Evolutionary conservation across 2,329 filamentous ascomycete genomes (phyloP), one percentile per base, ranked within the genome.

Genomic region (Ophiostoma sp.): DNA sequence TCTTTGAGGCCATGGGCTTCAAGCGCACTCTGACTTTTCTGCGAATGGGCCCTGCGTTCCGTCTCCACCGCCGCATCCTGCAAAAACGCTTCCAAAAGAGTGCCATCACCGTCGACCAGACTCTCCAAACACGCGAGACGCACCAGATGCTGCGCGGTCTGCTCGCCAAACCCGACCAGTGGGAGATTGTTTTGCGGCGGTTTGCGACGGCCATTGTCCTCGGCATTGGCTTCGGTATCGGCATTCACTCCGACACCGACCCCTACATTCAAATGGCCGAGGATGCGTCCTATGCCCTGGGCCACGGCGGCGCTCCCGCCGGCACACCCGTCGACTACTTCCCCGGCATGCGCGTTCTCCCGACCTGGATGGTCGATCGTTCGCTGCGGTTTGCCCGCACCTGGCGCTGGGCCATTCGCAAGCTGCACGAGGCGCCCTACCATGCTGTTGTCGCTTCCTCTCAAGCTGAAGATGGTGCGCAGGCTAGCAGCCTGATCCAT

Each of bases 191-290:
- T n/a, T 63, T 84, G 64, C 76, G 80, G 9, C 80, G 82, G 0
- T 85, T 84, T 55, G 79, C 83, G 8, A 81, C 82, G 0, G 83
- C 83, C 6, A 78, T 85, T 28, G 82, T 85, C 0, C 77, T 85
- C 17, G 77, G 80, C 4, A 83, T 85, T 15, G 83, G 83, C 1
- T 85, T 85, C 75, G 84, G 84, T 8, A 80, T 85, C 64, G 77
- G 76, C 3, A 80, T 85, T 22, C 73, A 80, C 4, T 77, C 77
- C 25, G 79, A 84, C 45, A 66, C 79, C 25, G 82, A 85, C 75
- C 81, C 82, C 0, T 84, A 82, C 72, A 80, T 86, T 42, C 78
- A 84, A 71, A 80, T 83, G 74, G 82, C 82, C 48, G 66, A 70
- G 19, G 76, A 76, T 52, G 75, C 72, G 11, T 72, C 72, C 2